A percentile compares a stretch with the other conserved stretches of the same genome.
These are phyloP conservation scores for Pleodorina starrii DNA, from an alignment of 139 green algal genomes.

Conservation along the genomic window DNA sequence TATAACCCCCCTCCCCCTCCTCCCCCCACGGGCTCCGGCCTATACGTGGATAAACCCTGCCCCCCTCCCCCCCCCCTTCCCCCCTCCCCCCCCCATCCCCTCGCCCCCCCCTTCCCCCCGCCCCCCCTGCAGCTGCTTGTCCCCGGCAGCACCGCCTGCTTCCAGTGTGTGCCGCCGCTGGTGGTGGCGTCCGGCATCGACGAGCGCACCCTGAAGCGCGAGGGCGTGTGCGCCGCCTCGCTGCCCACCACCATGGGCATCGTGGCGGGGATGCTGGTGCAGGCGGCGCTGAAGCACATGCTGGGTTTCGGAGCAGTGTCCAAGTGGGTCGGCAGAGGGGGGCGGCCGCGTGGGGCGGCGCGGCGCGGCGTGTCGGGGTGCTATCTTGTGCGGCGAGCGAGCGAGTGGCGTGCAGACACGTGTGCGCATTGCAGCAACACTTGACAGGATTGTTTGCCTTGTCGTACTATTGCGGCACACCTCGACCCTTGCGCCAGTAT, in stretches of 20 bases:
- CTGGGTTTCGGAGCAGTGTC: conserved; percentile 88
- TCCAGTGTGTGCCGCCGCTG: conserved; percentile 80
- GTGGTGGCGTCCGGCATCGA: conserved; percentile 92
- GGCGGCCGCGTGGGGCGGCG: no score
- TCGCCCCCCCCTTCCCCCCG: neutral
- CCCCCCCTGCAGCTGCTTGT: conserved; percentile 49
- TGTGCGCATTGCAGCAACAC: no score
- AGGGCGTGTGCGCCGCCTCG: conserved; percentile 97
- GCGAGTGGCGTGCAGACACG: no score
- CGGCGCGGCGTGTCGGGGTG: no score
- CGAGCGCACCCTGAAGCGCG: conserved; percentile 95
- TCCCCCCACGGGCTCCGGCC: no score
- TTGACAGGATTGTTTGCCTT: no score
- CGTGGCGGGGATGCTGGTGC: conserved; percentile 94
- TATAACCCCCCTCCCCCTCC: no score
- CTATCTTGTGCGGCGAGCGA: no score
- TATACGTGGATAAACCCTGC: neutral
- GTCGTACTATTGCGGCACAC: no score
- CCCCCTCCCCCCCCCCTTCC: neutral
- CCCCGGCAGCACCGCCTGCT: conserved; percentile 82
- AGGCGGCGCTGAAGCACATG: conserved; percentile 96
- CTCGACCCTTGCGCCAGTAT: no score
- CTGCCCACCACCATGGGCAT: conserved; percentile 99
- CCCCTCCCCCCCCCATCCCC: neutral
- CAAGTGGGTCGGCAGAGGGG: conserved; percentile 42